Evolutionary conservation across 2,329 filamentous ascomycete genomes (phyloP).

Genomic region (Ophiognomonia clavigignenti-juglandacearum): DNA sequence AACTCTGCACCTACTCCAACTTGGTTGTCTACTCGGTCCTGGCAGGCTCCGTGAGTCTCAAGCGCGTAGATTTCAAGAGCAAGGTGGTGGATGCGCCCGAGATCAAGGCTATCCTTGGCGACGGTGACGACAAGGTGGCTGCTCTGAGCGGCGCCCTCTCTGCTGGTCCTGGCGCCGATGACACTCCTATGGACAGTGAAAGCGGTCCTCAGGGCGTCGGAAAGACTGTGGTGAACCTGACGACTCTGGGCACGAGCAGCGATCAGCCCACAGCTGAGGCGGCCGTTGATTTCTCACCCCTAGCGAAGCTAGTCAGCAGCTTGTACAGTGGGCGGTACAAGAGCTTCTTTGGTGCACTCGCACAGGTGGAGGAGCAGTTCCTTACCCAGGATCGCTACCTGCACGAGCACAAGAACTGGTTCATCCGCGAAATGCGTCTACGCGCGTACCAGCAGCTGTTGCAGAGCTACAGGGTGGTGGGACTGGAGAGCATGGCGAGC

Average conservation of each 20-base stretch:
- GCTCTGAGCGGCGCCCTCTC: conserved; percentile 77
- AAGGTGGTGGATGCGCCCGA: conserved; percentile 98
- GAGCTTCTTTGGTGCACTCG: conserved; percentile 86
- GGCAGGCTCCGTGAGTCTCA: conserved; percentile 87
- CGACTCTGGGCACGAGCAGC: conserved; percentile 66
- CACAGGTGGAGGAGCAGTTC: conserved; percentile 88
- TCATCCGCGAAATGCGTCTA: conserved; percentile 96
- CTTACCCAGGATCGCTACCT: conserved; percentile 91
- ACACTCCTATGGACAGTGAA: conserved; percentile 66
- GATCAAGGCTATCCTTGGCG: conserved; percentile 93
- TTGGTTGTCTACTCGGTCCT: conserved; percentile 95
- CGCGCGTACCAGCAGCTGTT: conserved; percentile 94
- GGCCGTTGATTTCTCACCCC: conserved; percentile 81
- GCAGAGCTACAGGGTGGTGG: conserved; percentile 94
- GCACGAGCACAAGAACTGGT: conserved; percentile 94
- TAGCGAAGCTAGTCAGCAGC: conserved; percentile 83
- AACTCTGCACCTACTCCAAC: conserved; percentile 93
- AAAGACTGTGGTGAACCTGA: conserved; percentile 80
- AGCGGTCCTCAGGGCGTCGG: conserved; percentile 46
- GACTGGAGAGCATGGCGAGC: conserved; percentile 93
- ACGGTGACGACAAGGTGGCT: conserved; percentile 80
- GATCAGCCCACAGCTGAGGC: conserved; percentile 75
- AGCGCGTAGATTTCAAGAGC: conserved; percentile 97
- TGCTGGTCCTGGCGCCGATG: conserved; percentile 75
- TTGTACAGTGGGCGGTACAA: conserved; percentile 93